A percentile compares a stretch with the other conserved stretches of the same genome.
Evolutionary conservation across 768 basidiomycete genomes (phyloP).

Genomic region (Mrakia gelida): DNA sequence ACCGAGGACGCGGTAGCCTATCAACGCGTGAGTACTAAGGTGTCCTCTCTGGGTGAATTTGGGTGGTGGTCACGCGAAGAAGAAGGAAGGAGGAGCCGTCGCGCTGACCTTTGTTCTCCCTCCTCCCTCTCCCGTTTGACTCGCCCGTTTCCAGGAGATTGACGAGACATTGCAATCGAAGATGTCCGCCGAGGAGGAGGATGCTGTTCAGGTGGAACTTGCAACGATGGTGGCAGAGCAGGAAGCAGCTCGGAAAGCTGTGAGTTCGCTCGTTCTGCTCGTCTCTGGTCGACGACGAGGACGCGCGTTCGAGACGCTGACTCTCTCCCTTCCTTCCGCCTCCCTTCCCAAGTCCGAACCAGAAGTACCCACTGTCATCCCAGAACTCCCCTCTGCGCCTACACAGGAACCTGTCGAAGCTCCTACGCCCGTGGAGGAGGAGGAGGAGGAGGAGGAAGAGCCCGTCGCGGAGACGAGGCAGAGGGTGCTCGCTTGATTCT

Average conservation of each 20-base stretch:
- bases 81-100: background rate
- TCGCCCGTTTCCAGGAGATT: conserved; percentile 69
- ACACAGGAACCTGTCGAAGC: background rate
- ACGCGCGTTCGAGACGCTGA: background rate
- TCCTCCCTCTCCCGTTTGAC: background rate
- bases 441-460: background rate
- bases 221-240: conserved; percentile 60
- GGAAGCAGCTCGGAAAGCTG: conserved; percentile 39
- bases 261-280: conserved; percentile 47
- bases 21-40: conserved; percentile 61
- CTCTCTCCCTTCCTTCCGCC: conserved; percentile 12
- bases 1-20: conserved; percentile 89
- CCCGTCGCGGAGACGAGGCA: background rate
- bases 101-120: background rate
- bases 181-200: conserved; percentile 84
- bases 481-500: background rate
- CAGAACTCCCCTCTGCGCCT: background rate
- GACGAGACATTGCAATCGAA: conserved; percentile 76
- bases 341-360: background rate
- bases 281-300: conserved; percentile 8
- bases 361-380: background rate
- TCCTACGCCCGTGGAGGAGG: conserved; percentile 7
- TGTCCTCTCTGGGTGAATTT: background rate
- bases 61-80: too few species aligned
- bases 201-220: conserved; percentile 83